phyloP scores from a whole-genome alignment of 345 rosid species.

The Microcos paniculata region DNA sequence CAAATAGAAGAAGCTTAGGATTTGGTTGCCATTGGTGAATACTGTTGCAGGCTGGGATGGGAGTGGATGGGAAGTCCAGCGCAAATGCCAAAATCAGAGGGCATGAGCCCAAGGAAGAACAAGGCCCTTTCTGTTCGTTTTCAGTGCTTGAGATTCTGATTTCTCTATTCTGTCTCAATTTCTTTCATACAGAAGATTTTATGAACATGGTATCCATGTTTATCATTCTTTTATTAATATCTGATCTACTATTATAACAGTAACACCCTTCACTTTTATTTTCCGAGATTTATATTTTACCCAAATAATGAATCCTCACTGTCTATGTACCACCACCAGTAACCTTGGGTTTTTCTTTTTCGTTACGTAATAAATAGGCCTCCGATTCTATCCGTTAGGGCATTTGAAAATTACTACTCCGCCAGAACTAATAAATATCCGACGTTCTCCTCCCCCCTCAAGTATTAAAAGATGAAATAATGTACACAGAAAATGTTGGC shows the following conservation, averaged over 20 bases:
- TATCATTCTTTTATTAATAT: constrained; percentile 7
- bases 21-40: background rate
- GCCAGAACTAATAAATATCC: no score
- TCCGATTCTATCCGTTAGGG: no score
- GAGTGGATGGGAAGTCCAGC: constrained; percentile 76
- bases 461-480: no score
- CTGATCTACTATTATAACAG: background rate
- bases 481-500: background rate
- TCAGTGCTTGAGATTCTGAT: constrained; percentile 60
- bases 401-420: no score
- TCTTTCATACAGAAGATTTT: background rate
- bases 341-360: no score
- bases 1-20: background rate
- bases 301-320: no score
- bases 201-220: background rate
- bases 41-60: constrained; percentile 52
- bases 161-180: background rate
- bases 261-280: no score
- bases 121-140: constrained; percentile 41
- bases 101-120: constrained; percentile 36
- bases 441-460: no score
- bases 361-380: no score
- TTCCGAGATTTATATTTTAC: no score
- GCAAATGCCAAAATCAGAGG: constrained; percentile 58
- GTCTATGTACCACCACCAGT: no score